These are phyloP conservation scores for Fusarium denticulatum DNA, from an alignment of 2,329 filamentous ascomycete genomes.

Conservation along the genomic window DNA sequence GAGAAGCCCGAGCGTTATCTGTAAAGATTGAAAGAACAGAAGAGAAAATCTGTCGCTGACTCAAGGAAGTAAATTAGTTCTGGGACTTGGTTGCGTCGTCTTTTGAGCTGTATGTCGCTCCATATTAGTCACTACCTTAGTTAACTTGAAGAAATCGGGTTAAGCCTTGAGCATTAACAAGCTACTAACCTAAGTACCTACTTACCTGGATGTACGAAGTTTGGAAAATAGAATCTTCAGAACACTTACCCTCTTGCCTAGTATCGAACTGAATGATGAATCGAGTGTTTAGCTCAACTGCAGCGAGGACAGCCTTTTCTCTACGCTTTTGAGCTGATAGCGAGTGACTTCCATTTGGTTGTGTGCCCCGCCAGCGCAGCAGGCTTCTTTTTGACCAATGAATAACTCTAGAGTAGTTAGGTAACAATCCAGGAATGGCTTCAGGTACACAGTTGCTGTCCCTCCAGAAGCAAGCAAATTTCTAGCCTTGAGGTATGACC, in stretches of 20 bases:
- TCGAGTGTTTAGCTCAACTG: background rate
- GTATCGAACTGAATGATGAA: background rate
- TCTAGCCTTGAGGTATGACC: background rate
- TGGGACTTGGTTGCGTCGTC: slow-evolving; percentile 5
- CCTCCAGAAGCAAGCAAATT: background rate
- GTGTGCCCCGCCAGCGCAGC: slow-evolving; percentile 25
- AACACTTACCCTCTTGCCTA: background rate
- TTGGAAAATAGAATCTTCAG: background rate
- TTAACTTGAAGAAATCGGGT: slow-evolving; percentile 9
- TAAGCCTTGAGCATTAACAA: background rate
- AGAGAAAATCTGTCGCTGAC: background rate
- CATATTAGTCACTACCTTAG: slow-evolving; percentile 24
- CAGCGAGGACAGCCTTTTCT: background rate
- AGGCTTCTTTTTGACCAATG: background rate
- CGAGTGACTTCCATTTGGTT: slow-evolving; percentile 21
- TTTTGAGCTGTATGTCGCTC: slow-evolving; percentile 10
- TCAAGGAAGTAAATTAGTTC: background rate
- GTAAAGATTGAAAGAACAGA: background rate
- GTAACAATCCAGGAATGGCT: background rate
- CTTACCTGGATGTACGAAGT: background rate
- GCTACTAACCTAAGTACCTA: background rate
- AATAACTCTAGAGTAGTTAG: too few species aligned
- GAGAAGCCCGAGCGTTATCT: background rate
- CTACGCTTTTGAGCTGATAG: slow-evolving; percentile 11
- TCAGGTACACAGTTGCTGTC: background rate